A percentile compares a stretch with the other conserved stretches of the same genome.
phyloP scores from a whole-genome alignment of 352 stramenopile species.

The Phytophthora foliorum region DNA sequence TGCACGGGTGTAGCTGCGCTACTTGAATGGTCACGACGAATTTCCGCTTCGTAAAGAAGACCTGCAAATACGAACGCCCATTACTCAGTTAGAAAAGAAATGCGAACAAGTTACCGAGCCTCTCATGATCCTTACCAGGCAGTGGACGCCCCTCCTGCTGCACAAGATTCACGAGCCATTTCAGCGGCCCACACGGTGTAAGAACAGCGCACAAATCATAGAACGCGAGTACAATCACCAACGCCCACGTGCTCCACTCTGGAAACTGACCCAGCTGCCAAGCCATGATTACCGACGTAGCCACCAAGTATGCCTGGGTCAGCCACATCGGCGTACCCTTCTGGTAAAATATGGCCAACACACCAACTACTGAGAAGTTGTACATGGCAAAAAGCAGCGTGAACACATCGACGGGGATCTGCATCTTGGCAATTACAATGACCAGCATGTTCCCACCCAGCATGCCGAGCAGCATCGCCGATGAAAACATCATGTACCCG shows the following conservation, averaged over 20 bases:
- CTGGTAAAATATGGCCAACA: slow-evolving; percentile 93
- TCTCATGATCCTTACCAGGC: slow-evolving; percentile 67
- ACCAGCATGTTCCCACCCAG: slow-evolving; percentile 88
- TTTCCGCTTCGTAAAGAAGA: slow-evolving; percentile 80
- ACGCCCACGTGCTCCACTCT: slow-evolving; percentile 93
- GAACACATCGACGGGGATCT: slow-evolving; percentile 69
- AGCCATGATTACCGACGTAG: slow-evolving; percentile 98
- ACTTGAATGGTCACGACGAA: slow-evolving; percentile 50
- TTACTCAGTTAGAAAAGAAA: slow-evolving; percentile 12
- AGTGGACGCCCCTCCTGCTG: slow-evolving; percentile 91
- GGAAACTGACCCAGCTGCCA: slow-evolving; percentile 98
- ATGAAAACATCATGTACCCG: slow-evolving; percentile 94
- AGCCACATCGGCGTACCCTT: slow-evolving; percentile 85
- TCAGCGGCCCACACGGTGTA: slow-evolving; percentile 98
- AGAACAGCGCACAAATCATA: slow-evolving; percentile 99
- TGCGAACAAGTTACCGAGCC: neutral
- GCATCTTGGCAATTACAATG: slow-evolving; percentile 71
- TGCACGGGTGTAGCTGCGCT: slow-evolving; percentile 24
- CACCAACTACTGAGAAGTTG: slow-evolving; percentile 93
- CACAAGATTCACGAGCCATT: slow-evolving; percentile 96
- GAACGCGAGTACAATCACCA: slow-evolving; percentile 96
- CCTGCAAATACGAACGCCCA: slow-evolving; percentile 37
- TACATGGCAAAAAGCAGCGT: slow-evolving; percentile 88
- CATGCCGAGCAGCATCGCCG: slow-evolving; percentile 85
- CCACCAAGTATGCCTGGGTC: slow-evolving; percentile 96